Conservation (phyloP, 2,329 filamentous ascomycete genomes). For the Colletotrichum lentis region DNA sequence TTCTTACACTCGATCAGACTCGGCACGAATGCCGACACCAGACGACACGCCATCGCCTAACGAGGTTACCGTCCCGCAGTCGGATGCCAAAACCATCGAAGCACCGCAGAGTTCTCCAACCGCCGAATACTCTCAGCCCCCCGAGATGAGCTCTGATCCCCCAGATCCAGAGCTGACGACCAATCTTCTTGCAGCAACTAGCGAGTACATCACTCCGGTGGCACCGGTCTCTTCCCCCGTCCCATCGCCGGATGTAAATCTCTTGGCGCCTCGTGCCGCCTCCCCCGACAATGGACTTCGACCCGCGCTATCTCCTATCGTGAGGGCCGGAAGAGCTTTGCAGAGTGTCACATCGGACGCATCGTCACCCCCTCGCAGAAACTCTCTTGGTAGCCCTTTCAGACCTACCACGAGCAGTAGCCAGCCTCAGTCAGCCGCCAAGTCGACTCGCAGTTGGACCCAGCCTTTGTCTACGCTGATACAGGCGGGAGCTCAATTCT, state of each 20-base stretch:
- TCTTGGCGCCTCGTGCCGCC: constrained; percentile 33
- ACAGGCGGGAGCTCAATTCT: constrained; percentile 37
- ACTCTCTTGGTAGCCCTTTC: constrained; percentile 65
- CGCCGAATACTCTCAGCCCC: constrained; percentile 7
- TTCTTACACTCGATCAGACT: constrained; percentile 49
- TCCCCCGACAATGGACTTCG: constrained; percentile 46
- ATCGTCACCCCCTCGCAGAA: constrained; percentile 62
- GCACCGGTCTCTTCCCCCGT: constrained; percentile 51
- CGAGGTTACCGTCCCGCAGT: constrained; percentile 27
- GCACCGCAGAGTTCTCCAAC: constrained; percentile 20
- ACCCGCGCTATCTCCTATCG: constrained; percentile 63
- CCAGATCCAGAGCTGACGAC: constrained; percentile 25
- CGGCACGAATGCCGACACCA: constrained; percentile 60
- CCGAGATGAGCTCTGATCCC: constrained; percentile 25
- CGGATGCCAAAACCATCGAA: constrained; percentile 34
- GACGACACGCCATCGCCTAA: constrained; percentile 59
- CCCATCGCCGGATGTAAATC: constrained; percentile 37
- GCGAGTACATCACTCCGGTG: constrained; percentile 47
- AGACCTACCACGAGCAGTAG: constrained; percentile 42
- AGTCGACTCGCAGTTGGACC: constrained; percentile 34
- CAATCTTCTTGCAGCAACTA: constrained; percentile 12
- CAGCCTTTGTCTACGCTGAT: constrained; percentile 34
- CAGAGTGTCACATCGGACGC: constrained; percentile 68
- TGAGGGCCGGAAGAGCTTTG: constrained; percentile 64
- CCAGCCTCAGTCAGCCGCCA: constrained; percentile 31